Percentiles rank a stretch among this genome's conserved stretches.
These are phyloP conservation scores for Peziza echinospora DNA, from an alignment of 495 filamentous ascomycete species.

Conservation along the genomic window DNA sequence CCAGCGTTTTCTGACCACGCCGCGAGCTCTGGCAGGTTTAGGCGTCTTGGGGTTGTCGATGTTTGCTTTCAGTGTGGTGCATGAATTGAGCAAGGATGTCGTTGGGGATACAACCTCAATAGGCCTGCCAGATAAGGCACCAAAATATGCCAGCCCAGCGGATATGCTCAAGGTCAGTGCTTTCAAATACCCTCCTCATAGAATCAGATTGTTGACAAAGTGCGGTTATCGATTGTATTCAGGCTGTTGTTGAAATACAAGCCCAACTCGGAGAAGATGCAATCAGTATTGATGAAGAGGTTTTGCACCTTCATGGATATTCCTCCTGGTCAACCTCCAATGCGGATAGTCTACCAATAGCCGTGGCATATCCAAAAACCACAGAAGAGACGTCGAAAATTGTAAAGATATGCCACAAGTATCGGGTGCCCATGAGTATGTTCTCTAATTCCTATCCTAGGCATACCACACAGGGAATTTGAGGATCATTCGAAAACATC, in stretches of 20 bases:
- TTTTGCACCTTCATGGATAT: constrained; percentile 60
- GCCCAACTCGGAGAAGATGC: constrained; percentile 40
- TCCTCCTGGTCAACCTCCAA: constrained; percentile 80
- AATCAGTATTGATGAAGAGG: constrained; percentile 65
- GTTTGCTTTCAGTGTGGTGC: no score
- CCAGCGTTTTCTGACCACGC: no score
- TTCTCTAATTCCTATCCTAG: no score
- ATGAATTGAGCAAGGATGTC: no score
- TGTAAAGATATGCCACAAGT: constrained; percentile 51
- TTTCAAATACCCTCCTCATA: neutral
- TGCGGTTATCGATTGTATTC: neutral
- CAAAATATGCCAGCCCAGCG: neutral
- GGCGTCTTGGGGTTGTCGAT: no score
- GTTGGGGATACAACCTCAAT: no score
- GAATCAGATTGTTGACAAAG: no score
- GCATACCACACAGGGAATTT: no score
- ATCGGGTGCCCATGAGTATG: constrained; percentile 48
- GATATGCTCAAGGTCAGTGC: neutral
- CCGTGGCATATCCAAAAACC: constrained; percentile 43
- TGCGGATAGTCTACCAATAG: constrained; percentile 53
- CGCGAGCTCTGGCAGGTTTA: no score
- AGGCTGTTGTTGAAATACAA: constrained; percentile 44
- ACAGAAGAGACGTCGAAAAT: constrained; percentile 51
- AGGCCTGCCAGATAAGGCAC: neutral
- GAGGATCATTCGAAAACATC: no score